Conservation (phyloP, 768 basidiomycete species). For the Daedaleopsis sinensis region DNA sequence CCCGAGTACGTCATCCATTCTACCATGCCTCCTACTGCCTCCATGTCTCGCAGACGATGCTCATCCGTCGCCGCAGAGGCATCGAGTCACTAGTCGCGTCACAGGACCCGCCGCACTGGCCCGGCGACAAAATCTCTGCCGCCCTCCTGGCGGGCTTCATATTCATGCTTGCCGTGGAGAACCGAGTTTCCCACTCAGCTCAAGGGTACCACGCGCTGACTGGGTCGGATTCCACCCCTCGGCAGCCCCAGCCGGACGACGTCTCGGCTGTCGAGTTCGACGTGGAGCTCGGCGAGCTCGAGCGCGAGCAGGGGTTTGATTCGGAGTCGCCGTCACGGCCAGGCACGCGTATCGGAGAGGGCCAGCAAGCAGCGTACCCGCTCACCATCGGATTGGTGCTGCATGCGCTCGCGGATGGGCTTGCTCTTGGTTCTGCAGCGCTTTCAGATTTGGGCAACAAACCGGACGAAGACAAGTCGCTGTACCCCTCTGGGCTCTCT, state of each 20-base stretch:
- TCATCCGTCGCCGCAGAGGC: conserved; percentile 10
- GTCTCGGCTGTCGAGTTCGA: conserved; percentile 54
- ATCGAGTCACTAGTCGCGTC: conserved; percentile 8
- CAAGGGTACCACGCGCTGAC: too few species aligned
- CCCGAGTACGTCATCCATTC: conserved; percentile 71
- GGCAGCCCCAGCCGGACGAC: conserved; percentile 28
- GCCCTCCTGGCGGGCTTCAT: conserved; percentile 65
- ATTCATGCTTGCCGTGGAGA: conserved; percentile 72
- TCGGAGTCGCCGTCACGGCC: not conserved
- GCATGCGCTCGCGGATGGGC: conserved; percentile 90
- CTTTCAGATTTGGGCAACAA: conserved; percentile 33
- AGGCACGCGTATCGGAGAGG: conserved; percentile 17
- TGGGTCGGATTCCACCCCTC: conserved; percentile 14
- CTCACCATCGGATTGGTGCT: conserved; percentile 85
- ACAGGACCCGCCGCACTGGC: conserved; percentile 34
- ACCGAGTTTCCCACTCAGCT: conserved; percentile 45
- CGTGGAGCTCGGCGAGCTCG: conserved; percentile 62
- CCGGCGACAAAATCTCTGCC: conserved; percentile 58
- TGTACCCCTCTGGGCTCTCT: conserved; percentile 50
- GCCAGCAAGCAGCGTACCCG: conserved; percentile 55
- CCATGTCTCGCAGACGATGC: not conserved
- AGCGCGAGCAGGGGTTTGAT: conserved; percentile 41
- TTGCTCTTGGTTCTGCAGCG: conserved; percentile 84
- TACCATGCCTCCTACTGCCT: not conserved
- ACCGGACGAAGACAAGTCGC: conserved; percentile 29